Base-by-base conservation (phyloP, 176 grass and related monocot species). In the Echinochloa phyllopogon region DNA sequence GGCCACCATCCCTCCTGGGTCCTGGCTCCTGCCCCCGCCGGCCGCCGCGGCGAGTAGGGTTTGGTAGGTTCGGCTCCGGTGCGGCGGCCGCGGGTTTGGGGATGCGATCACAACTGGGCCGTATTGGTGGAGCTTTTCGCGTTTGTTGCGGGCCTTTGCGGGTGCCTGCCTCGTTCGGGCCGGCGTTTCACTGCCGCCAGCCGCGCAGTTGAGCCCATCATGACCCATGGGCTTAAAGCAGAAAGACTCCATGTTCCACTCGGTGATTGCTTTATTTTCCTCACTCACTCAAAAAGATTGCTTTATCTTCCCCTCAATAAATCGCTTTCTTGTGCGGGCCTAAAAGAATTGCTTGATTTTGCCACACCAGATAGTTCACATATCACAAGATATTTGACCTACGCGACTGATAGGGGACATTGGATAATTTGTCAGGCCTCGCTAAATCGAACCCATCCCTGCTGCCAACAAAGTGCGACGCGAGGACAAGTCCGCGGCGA, bases 1-100 rank as follows among this genome's bases (percentile, higher is more conserved):
- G 76, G 93, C 83, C 86, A 88, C 93, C 93, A 95, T 95, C n/a
- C n/a, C 40, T 71, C 17, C 4, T 5, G n/a, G 11, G 5, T 0
- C 39, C 13, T 23, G 42, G 11, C 11, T 0, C 23, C 1, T 14
- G 3, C 12, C 20, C 33, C 11, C 25, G 8, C 44, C 59, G 16
- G 43, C 62, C 49, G 71, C 33, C 60, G 61, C 25, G 70, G 60
- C 23, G 85, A 70, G 72, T 51, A 12, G 72, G 42, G 79, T 29
- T 74, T 17, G 21, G 53, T 71, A n/a, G 51, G 14, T 17, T 23
- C 52, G 1, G 37, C 52, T 59, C 74, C 52, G 51, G 52, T 58
- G 62, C 44, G 64, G 51, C 62, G 53, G 44, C 23, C 23, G 23
- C 1, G 51, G 64, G 23, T 44, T 51, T 4, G 25, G 6, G 36